Evolutionary conservation across 768 basidiomycete genomes (phyloP), one percentile per base, ranked within the genome.

Genomic region (Phylloporus sp.): DNA sequence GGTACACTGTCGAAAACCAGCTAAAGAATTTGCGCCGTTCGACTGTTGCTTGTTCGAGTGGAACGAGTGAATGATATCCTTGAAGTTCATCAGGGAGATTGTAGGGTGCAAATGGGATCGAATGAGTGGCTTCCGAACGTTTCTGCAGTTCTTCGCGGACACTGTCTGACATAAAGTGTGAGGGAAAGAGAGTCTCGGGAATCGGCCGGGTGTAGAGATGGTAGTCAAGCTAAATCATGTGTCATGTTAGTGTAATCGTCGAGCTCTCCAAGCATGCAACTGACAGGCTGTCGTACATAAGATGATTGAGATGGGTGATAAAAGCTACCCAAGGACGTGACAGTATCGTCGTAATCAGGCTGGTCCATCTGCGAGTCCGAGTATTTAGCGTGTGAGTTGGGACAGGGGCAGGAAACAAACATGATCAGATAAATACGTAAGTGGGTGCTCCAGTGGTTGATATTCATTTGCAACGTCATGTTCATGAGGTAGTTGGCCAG

Each of bases 121-220:
- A 68, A 56, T 70, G 66, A 7, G 70, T 49, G 27, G 71, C 65
- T 55, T 82, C 79, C 1, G 78, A 73, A 16, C 80, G 78, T 49
- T 65, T 65, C 48, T 77, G 77, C n/a, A 83, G 65, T 42, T 81
- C 80, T 55, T 80, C 79, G 38, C 84, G 85, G 16, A 85, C 73
- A 22, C 77, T 77, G 60, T 94, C 89, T n/a, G 93, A 86, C 43
- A 97, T 78, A 71, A 95, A 97, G 64, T 95, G 92, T 27, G 78
- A 74, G 16, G 78, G 65, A 59, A 78, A 62, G 64, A 86, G 74
- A 50, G 76, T 62, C 56, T 80, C 70, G 39, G 87, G 74, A 62
- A 87, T 74, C 59, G 80, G 79, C 2, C 81, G 80, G 4, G 89
- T 86, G 73, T 99, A 99, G 27, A 97, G 78, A 58, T 97, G 92